Percentiles rank a stretch among this genome's conserved stretches.
Evolutionary conservation across 768 basidiomycete species (phyloP).

Genomic region (Pilatotrama ljubarskyi): DNA sequence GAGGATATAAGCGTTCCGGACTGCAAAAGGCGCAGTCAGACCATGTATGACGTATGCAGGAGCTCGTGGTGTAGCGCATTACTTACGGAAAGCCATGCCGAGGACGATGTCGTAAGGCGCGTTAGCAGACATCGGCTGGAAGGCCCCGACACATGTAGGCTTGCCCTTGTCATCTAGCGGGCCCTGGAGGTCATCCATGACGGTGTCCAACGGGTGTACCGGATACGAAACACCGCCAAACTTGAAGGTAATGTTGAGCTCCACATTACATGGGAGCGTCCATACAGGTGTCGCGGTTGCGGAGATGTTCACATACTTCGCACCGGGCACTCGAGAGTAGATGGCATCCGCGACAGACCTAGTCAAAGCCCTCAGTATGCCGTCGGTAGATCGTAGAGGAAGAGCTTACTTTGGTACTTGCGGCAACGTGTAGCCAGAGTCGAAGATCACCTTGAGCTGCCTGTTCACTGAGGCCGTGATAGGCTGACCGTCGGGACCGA

Average conservation of each 20-base stretch:
- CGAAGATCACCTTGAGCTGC: constrained; percentile 31
- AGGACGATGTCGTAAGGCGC: constrained; percentile 33
- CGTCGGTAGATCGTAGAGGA: not conserved
- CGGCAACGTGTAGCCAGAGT: constrained; percentile 34
- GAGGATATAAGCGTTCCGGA: constrained; percentile 38
- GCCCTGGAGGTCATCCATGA: constrained; percentile 19
- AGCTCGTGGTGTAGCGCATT: not conserved
- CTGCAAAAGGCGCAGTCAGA: constrained; percentile 19
- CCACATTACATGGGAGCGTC: constrained; percentile 35
- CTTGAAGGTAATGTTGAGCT: constrained; percentile 37
- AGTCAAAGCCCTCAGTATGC: too few species aligned
- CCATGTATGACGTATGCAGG: not conserved
- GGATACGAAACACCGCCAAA: constrained; percentile 34
- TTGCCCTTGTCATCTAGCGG: constrained; percentile 26
- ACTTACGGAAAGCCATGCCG: constrained; percentile 37
- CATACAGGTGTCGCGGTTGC: constrained; percentile 27
- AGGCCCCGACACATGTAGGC: constrained; percentile 33
- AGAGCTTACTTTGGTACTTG: constrained; percentile 33
- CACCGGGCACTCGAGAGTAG: constrained; percentile 35
- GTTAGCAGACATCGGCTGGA: constrained; percentile 28
- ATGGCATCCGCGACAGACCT: constrained; percentile 34
- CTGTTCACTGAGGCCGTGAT: constrained; percentile 17
- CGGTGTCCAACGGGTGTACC: constrained; percentile 38
- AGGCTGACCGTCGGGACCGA: constrained; percentile 36
- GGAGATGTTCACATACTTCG: constrained; percentile 23